These are phyloP conservation scores for Grigorovia transvaalensis DNA, from an alignment of 805 yeast species.

Conservation along the genomic window DNA sequence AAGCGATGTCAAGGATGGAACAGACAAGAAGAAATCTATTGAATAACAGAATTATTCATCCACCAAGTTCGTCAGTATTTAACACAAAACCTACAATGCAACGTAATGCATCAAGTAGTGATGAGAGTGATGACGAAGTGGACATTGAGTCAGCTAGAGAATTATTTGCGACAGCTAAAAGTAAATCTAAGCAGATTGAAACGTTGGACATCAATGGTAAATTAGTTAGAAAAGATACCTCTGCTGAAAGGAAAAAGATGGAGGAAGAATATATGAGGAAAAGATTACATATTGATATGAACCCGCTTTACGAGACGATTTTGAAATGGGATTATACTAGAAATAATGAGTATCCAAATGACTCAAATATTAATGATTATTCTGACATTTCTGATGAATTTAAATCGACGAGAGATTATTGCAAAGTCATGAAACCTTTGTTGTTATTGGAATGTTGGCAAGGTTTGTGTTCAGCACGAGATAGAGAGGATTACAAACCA, in stretches of 20 bases:
- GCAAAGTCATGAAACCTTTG: slow-evolving; percentile 63
- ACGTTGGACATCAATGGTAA: slow-evolving; percentile 36
- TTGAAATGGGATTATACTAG: slow-evolving; percentile 68
- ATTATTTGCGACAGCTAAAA: slow-evolving; percentile 26
- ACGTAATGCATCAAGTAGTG: slow-evolving; percentile 22
- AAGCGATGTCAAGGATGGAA: slow-evolving; percentile 31
- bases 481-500: slow-evolving; percentile 44
- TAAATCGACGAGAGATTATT: slow-evolving; percentile 52
- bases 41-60: slow-evolving; percentile 31
- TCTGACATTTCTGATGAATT: slow-evolving; percentile 47
- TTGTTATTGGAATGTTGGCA: slow-evolving; percentile 91
- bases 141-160: slow-evolving; percentile 31
- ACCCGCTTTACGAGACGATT: slow-evolving; percentile 59
- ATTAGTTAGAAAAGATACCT: slow-evolving; percentile 27
- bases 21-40: slow-evolving; percentile 28
- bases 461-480: slow-evolving; percentile 63
- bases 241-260: slow-evolving; percentile 35
- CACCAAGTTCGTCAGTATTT: slow-evolving; percentile 43
- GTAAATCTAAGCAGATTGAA: slow-evolving; percentile 23
- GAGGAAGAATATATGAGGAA: slow-evolving; percentile 72
- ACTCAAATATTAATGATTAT: slow-evolving; percentile 32
- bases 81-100: slow-evolving; percentile 28
- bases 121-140: slow-evolving; percentile 33
- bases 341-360: slow-evolving; percentile 48
- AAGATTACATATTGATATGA: slow-evolving; percentile 67